phyloP scores from a whole-genome alignment of 148 eudicot species.

The Limonium bicolor region DNA sequence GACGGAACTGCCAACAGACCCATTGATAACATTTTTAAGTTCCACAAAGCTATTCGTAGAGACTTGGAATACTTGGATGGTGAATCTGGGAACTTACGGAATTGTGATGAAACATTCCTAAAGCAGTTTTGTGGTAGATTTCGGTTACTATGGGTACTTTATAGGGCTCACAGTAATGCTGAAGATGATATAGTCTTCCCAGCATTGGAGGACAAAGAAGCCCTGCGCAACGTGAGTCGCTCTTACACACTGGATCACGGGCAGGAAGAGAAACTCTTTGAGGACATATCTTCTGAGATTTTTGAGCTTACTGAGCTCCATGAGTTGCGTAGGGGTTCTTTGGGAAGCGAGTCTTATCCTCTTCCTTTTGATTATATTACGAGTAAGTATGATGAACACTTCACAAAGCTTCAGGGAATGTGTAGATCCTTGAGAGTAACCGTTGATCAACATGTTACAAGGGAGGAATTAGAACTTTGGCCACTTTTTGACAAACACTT shows the following conservation, averaged over 20 bases:
- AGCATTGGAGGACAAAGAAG: slow-evolving; percentile 76
- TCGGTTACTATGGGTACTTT: slow-evolving; percentile 78
- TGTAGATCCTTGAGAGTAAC: slow-evolving; percentile 69
- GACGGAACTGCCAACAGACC: slow-evolving; percentile 51
- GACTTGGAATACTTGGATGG: slow-evolving; percentile 86
- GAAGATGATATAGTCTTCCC: slow-evolving; percentile 96
- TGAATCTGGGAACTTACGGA: slow-evolving; percentile 73
- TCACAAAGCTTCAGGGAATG: slow-evolving; percentile 86
- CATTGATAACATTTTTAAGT: no score
- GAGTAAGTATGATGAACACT: slow-evolving; percentile 53
- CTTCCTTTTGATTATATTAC: slow-evolving; percentile 19
- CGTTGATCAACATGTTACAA: slow-evolving; percentile 72
- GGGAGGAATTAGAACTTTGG: slow-evolving; percentile 93
- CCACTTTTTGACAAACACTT: no score
- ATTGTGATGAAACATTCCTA: slow-evolving; percentile 53
- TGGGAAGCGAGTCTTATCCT: slow-evolving; percentile 9
- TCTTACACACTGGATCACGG: slow-evolving; percentile 89
- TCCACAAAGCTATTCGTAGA: slow-evolving; percentile 77
- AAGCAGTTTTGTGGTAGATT: slow-evolving; percentile 81
- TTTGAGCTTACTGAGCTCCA: slow-evolving; percentile 50
- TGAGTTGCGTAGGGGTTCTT: slow-evolving; percentile 19
- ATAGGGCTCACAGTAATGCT: no score
- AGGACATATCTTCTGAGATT: slow-evolving; percentile 65
- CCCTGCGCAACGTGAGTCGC: slow-evolving; percentile 87
- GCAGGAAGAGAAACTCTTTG: slow-evolving; percentile 84